A percentile compares a stretch with the other conserved stretches of the same genome.
Conservation (phyloP, 1,284 basidiomycete genomes). For the Cutaneotrichosporon curvatum region DNA sequence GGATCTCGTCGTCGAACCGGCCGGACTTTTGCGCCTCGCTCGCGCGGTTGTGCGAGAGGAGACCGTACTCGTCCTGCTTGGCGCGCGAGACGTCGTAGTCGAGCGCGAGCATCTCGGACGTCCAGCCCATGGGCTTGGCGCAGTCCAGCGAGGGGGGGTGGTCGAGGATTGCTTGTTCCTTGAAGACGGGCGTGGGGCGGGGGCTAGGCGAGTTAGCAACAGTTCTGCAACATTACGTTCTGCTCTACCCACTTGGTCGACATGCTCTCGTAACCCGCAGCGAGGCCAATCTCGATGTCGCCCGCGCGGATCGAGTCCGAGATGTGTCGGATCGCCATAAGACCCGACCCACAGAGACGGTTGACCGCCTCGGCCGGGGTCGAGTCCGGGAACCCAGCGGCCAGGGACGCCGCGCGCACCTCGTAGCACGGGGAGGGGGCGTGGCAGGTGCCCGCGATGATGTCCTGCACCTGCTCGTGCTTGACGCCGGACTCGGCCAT, state of each 20-base stretch:
- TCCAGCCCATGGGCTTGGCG: constrained; percentile 87
- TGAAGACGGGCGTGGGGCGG: constrained; percentile 63
- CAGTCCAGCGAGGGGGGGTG: constrained; percentile 60
- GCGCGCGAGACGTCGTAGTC: constrained; percentile 65
- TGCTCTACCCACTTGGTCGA: constrained; percentile 41
- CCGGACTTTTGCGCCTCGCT: constrained; percentile 57
- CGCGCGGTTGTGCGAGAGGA: constrained; percentile 73
- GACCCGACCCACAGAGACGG: constrained; percentile 72
- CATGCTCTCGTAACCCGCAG: constrained; percentile 80
- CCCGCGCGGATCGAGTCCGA: constrained; percentile 70
- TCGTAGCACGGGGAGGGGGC: constrained; percentile 18
- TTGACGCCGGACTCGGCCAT: constrained; percentile 21
- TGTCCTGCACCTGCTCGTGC: constrained; percentile 21
- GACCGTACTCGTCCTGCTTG: constrained; percentile 73
- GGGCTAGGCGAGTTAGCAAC: constrained; percentile 49
- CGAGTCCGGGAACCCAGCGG: constrained; percentile 40
- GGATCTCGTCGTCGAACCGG: constrained; percentile 68
- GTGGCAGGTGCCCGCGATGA: constrained; percentile 55
- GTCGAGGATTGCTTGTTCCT: constrained; percentile 66
- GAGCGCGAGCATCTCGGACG: constrained; percentile 75
- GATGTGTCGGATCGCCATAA: constrained; percentile 58
- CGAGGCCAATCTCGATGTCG: constrained; percentile 62
- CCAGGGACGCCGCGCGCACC: constrained; percentile 17
- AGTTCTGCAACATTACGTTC: background rate
- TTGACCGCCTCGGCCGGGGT: constrained; percentile 76